phyloP scores from a whole-genome alignment of 2,329 filamentous ascomycete genomes.

The Aspergillus neoniger region DNA sequence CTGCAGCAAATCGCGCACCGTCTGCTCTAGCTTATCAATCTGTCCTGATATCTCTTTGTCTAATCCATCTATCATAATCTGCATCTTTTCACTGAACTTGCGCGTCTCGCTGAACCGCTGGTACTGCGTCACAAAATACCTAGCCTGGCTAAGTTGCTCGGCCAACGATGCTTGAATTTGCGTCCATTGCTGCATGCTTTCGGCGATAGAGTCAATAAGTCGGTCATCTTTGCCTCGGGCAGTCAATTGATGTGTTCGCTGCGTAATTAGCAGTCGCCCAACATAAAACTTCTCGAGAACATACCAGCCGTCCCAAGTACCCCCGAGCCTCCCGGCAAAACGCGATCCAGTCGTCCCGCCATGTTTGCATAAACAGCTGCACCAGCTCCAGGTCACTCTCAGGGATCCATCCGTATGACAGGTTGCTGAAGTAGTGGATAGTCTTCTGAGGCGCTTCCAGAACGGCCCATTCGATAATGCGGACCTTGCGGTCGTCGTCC shows the following conservation, averaged over 20 bases:
- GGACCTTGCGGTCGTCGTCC: constrained; percentile 2
- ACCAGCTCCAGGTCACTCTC: constrained; percentile 18
- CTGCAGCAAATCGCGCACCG: constrained; percentile 17
- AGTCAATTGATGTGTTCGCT: constrained; percentile 19
- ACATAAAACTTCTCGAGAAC: neutral
- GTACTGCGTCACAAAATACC: constrained; percentile 17
- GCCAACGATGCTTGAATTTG: constrained; percentile 15
- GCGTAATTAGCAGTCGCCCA: neutral
- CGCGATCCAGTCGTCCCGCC: constrained; percentile 17
- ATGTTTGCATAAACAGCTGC: constrained; percentile 17
- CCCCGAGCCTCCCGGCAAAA: constrained; percentile 17
- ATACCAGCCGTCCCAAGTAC: constrained; percentile 14
- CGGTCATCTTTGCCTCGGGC: constrained; percentile 17
- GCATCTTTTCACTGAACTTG: constrained; percentile 16
- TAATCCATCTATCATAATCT: constrained; percentile 9
- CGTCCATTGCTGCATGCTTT: constrained; percentile 20
- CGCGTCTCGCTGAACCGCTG: constrained; percentile 20
- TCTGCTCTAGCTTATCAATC: constrained; percentile 21
- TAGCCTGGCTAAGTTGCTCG: constrained; percentile 17
- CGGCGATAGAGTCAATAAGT: constrained; percentile 18
- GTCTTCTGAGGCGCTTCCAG: constrained; percentile 17
- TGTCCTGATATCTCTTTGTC: constrained; percentile 15
- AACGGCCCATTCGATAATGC: constrained; percentile 17
- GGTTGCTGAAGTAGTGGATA: constrained; percentile 19
- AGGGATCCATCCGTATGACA: constrained; percentile 18